These are phyloP conservation scores for Candida glucosophila DNA, from an alignment of 1,139 yeast species.

Conservation along the genomic window DNA sequence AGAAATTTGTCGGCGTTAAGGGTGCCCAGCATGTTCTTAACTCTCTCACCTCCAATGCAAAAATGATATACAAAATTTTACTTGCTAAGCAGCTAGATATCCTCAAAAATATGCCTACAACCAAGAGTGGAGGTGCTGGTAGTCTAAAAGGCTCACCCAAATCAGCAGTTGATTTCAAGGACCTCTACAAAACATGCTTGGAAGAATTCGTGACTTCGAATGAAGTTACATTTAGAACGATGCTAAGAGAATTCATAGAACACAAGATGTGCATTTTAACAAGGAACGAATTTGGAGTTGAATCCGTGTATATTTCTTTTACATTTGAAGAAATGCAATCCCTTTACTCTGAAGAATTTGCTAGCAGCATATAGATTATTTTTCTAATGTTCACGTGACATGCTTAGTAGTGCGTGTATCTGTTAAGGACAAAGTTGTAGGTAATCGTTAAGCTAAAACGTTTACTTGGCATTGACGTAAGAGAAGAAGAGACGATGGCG, in stretches of 20 bases:
- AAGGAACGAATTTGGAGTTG: slow-evolving; percentile 63
- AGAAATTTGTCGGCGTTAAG: slow-evolving; percentile 55
- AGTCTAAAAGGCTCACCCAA: slow-evolving; percentile 43
- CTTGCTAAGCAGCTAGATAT: slow-evolving; percentile 56
- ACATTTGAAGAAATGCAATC: slow-evolving; percentile 63
- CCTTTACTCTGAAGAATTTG: slow-evolving; percentile 41
- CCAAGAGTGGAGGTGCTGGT: slow-evolving; percentile 18
- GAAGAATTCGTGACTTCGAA: slow-evolving; percentile 79
- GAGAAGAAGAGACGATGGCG: slow-evolving; percentile 16
- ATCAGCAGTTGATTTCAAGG: slow-evolving; percentile 54
- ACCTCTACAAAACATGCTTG: slow-evolving; percentile 60
- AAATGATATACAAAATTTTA: slow-evolving; percentile 58
- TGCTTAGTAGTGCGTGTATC: too few species aligned
- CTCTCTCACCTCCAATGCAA: slow-evolving; percentile 74
- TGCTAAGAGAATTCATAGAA: slow-evolving; percentile 81
- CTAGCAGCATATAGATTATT: slow-evolving; percentile 1
- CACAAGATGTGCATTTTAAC: slow-evolving; percentile 78
- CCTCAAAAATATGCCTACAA: slow-evolving; percentile 33
- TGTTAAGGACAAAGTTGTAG: too few species aligned
- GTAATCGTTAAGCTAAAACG: too few species aligned
- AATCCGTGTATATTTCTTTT: slow-evolving; percentile 69
- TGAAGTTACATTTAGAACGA: slow-evolving; percentile 72
- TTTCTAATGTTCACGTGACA: slow-evolving; percentile 3
- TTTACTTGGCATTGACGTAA: too few species aligned
- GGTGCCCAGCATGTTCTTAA: slow-evolving; percentile 81